Evolutionary conservation across 129 eudicot genomes (phyloP), one percentile per base, ranked within the genome.

Genomic region (Artemisia tridentata): DNA sequence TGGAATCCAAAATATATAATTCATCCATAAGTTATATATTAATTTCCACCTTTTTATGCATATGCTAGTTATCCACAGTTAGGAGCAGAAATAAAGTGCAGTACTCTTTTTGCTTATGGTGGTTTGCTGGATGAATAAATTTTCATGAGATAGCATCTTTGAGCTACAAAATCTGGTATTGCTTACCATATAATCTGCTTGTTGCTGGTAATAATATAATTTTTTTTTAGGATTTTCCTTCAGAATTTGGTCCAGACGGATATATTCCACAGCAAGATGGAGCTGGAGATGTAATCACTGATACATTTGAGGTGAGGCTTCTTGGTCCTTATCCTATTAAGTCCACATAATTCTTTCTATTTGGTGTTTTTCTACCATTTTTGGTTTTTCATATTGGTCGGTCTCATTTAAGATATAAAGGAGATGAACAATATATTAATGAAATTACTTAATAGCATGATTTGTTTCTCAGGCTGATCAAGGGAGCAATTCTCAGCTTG

Each of bases 251-350:
- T 70, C 61, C 77, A 68, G 84, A 81, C 73, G 92, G 92, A 29
- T 82, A 86, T 82, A 88, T 91, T 70, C 90, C 97, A 17, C 97
- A 91, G 64, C 96, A 86, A 81, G 96, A 91, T 84, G 92, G 96
- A 76, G 86, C 92, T 73, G 90, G 80, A 68, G 92, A 88, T 38
- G 82, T 34, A 34, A 34, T 34, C 43, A 1, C 43, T 34, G 43
- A 70, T 73, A 78, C 78, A 25, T 75, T 77, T 51, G 76, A 85
- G 89, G 86, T 86, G 76, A 79, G 69, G 25, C 69, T 63, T 50
- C 49, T 63, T 50, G 59, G 48, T 16, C 56, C 17, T 3, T 34
- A 34, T 34, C 43, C 1, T 34, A 34, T 34, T 34, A 34, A 34
- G 43, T 34, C 43, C 43, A 49, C n/a, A 12, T 12, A 51, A 14